These are phyloP conservation scores for Quercus aquifolioides DNA, from an alignment of 306 rosid genomes.

Conservation along the genomic window DNA sequence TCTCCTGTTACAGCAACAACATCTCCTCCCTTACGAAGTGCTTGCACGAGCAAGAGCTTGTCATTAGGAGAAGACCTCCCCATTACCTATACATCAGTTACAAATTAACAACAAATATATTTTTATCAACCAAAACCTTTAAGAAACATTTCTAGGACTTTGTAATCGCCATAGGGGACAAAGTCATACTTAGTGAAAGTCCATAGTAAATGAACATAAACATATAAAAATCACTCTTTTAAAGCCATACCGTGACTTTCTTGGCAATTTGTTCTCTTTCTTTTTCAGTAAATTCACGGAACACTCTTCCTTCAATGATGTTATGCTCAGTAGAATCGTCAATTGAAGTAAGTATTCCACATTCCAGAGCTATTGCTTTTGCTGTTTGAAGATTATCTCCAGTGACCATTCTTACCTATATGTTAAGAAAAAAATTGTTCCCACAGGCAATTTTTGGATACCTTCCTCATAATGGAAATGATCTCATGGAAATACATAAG, in stretches of 20 bases:
- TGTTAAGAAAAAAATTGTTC: conserved; percentile 18
- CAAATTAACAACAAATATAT: conserved; percentile 12
- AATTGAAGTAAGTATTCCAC: conserved; percentile 75
- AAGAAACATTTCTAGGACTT: neutral
- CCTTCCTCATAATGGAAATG: conserved; percentile 9
- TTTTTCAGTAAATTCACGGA: conserved; percentile 68
- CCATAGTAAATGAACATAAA: conserved; percentile 11
- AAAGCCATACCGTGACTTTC: conserved; percentile 55
- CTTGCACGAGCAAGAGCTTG: conserved; percentile 98
- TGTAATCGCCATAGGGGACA: conserved; percentile 1
- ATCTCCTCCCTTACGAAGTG: conserved; percentile 84
- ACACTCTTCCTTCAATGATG: conserved; percentile 82
- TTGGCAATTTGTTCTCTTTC: conserved; percentile 76
- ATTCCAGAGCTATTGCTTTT: conserved; percentile 92
- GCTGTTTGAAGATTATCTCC: conserved; percentile 97
- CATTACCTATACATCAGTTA: conserved; percentile 65
- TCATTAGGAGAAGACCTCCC: conserved; percentile 99
- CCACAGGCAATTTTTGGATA: conserved; percentile 15
- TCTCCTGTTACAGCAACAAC: conserved; percentile 99
- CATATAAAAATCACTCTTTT: conserved; percentile 2
- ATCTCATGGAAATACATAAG: conserved; percentile 10
- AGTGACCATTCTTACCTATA: conserved; percentile 95
- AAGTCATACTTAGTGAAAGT: conserved; percentile 14
- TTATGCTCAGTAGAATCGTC: conserved; percentile 75
- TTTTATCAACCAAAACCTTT: neutral